Conservation (phyloP, 164 flowering plant species). For the Sextonia rubra region DNA sequence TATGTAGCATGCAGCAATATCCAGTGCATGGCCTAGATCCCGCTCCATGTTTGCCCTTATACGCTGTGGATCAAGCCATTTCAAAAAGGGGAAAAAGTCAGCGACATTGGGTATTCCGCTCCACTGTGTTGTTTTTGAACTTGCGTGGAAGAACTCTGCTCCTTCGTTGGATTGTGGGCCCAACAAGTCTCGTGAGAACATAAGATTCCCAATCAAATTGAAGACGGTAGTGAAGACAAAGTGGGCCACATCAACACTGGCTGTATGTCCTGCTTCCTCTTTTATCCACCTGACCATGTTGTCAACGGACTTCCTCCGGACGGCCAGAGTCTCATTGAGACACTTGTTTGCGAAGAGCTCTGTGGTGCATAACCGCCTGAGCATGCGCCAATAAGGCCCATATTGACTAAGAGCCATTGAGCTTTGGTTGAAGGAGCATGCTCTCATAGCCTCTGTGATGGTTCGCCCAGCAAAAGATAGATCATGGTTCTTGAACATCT, state of each 20-base stretch:
- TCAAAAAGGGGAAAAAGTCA: slow-evolving; percentile 22
- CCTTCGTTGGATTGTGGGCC: slow-evolving; percentile 15
- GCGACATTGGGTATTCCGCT: slow-evolving; percentile 21
- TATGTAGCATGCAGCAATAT: slow-evolving; percentile 14
- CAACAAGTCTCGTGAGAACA: slow-evolving; percentile 19
- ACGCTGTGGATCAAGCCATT: slow-evolving; percentile 24
- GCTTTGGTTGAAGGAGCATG: slow-evolving; percentile 3
- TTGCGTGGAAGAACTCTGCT: slow-evolving; percentile 13
- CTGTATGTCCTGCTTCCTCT: slow-evolving; percentile 7
- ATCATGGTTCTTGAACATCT: slow-evolving; percentile 27
- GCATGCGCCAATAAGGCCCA: slow-evolving; percentile 22
- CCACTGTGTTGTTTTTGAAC: slow-evolving; percentile 8
- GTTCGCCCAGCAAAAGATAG: slow-evolving; percentile 12
- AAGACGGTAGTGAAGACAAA: slow-evolving; percentile 22
- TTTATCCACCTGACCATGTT: slow-evolving; percentile 15
- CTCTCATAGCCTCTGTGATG: slow-evolving; percentile 10
- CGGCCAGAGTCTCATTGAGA: slow-evolving; percentile 10
- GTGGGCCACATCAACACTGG: slow-evolving; percentile 9
- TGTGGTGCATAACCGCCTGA: slow-evolving; percentile 11
- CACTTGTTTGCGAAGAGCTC: slow-evolving; percentile 19
- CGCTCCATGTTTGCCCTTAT: slow-evolving; percentile 11
- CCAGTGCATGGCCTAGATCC: slow-evolving; percentile 8
- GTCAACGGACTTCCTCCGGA: slow-evolving; percentile 14
- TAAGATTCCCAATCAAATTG: slow-evolving; percentile 21
- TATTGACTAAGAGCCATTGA: slow-evolving; percentile 9